Base-by-base conservation (phyloP, 1,139 yeast genomes). In the Chernovozyma aurita region DNA sequence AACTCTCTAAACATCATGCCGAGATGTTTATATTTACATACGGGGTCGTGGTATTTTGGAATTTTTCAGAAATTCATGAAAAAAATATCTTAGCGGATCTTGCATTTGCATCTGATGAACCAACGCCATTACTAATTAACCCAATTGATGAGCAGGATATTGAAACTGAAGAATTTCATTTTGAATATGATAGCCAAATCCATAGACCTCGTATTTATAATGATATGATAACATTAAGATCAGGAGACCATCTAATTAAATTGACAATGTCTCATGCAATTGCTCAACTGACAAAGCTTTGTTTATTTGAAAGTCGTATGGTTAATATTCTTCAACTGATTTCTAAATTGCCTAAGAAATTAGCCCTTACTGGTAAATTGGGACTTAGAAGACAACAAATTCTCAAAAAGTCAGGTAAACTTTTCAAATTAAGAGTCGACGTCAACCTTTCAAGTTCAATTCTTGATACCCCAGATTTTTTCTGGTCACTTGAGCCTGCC, bases 1-100 rank as follows among this genome's bases (percentile, higher is more conserved):
- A 79, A 42, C 66, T 78, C 42, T 68, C 79, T 14, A 83, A 81
- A 45, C 95, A 86, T 56, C 73, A 70, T 42, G 97, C 96, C 0
- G 97, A 92, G 52, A 74, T 92, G 71, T 92, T 92, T 52, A 76
- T 92, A 5, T 81, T 92, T 55, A 80, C 80, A 38, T 92, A 92
- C 53, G 98, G 98, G 13, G 95, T 92, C 17, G 87, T 92, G 15
- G 97, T 92, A 13, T 90, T 92, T 53, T 92, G 98, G 98, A 92
- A 92, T 55, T 88, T 92, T 48, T 81, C 94, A 2, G 97, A 88
- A 53, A 70, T 78, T 9, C 97, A 92, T 52, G 98, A 92, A 53
- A 88, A 90, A 63, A 92, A 90, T 49, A 79, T 92, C 13, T 70
- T 92, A 40, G 97, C 97, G 0, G 98, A 92, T 55, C 69, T 92